Percentiles rank a stretch among this genome's conserved stretches.
These are phyloP conservation scores for Podila epigama DNA, from an alignment of 192 early-diverging fungal genomes.

Conservation along the genomic window DNA sequence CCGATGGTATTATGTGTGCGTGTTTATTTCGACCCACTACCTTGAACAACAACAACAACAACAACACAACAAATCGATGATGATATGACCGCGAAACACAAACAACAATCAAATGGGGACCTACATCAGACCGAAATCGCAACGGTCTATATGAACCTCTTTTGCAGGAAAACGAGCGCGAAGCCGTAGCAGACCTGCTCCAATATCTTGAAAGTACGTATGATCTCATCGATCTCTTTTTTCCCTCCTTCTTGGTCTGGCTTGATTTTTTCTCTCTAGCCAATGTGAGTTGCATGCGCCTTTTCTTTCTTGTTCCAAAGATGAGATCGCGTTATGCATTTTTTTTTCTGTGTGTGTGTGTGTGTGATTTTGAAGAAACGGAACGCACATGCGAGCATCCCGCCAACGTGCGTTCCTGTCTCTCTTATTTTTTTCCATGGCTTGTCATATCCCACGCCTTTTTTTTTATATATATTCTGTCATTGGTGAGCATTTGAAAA, in stretches of 20 bases:
- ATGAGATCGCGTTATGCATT: not conserved
- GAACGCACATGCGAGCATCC: not conserved
- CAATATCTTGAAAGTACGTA: conserved; percentile 73
- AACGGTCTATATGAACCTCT: conserved; percentile 68
- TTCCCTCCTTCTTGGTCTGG: not conserved
- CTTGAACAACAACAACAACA: not conserved
- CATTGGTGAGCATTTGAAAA: too few relatives aligned
- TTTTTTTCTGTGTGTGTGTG: not conserved
- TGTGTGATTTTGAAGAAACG: too few relatives aligned
- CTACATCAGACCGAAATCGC: conserved; percentile 51
- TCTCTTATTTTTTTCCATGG: too few relatives aligned
- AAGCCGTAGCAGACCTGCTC: conserved; percentile 70
- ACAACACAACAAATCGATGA: not conserved
- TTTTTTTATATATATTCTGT: too few relatives aligned
- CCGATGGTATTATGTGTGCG: too few relatives aligned
- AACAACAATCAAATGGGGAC: too few relatives aligned
- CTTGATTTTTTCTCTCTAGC: too few relatives aligned
- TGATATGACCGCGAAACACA: too few relatives aligned
- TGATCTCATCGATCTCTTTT: not conserved
- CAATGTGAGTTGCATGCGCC: too few relatives aligned
- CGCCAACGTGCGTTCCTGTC: too few relatives aligned
- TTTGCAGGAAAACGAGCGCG: conserved; percentile 73
- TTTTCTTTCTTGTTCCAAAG: not conserved
- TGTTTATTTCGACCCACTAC: too few relatives aligned
- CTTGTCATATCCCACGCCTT: too few relatives aligned